Base-by-base conservation (phyloP, 495 filamentous ascomycete genomes). In the Aspergillus ellipticus region DNA sequence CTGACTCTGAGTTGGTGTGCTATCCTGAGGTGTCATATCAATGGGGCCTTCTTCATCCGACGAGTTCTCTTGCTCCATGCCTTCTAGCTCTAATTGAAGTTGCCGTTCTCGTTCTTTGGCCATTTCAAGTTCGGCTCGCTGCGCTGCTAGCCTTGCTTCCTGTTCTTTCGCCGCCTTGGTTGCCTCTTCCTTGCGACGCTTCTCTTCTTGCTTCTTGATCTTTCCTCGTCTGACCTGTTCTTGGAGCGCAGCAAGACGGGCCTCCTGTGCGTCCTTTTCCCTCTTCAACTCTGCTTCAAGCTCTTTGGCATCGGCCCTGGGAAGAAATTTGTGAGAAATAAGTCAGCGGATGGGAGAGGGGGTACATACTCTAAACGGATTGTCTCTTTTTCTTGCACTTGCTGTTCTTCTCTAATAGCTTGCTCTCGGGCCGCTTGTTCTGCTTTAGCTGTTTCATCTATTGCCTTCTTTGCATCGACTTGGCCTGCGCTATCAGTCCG, bases 121-220 rank as follows among this genome's bases (percentile, higher is more conserved):
- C 39, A 86, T 88, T 71, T 97, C 95, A 42, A 99, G 85, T 69
- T 99, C 94, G 19, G 89, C 92, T 58, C 90, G 85, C 62, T 96
- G 92, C 41, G 87, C 85, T 43, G 89, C 88, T 47, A 97, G 77
- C 65, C 85, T 84, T 24, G 84, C 81, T 71, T 99, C 92, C 63
- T 96, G 92, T 64, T 96, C 90, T 63, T 89, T 92, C 20, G 92
- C 87, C 64, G 90, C 88, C 48, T 86, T 85, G 58, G 89, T 75
- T 8, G 92, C 90, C 46, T 92, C 93, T 69, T 96, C 91, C 75
- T 89, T 93, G 61, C 85, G 85, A 17, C 84, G 85, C 74, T 93
- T 96, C 74, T 96, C 95, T 69, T 97, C 95, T 62, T 92, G 87
- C 68, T 94, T 96, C 80, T 92, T 95, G n/a, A 97, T 74, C 73